Evolutionary conservation across 2,329 filamentous ascomycete genomes (phyloP).

Genomic region (Magnaporthiopsis incrustans): DNA sequence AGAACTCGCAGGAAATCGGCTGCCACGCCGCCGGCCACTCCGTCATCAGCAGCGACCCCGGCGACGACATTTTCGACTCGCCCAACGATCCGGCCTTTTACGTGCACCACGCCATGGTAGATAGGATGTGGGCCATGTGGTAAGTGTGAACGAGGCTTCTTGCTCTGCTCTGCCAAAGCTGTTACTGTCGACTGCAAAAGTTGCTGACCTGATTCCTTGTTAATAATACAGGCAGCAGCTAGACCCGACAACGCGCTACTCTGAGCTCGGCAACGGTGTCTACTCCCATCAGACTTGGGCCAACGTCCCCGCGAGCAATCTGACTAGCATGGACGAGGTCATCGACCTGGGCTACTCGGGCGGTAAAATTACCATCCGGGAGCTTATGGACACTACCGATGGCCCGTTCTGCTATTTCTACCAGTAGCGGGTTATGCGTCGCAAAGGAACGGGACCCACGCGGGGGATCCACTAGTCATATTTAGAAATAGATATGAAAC

Average conservation of each 20-base stretch:
- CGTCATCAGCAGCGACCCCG: slow-evolving; percentile 13
- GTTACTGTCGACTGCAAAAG: not conserved
- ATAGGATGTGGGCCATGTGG: slow-evolving; percentile 16
- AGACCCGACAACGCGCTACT: slow-evolving; percentile 14
- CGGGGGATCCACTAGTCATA: too few relatives aligned
- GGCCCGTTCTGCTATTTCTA: slow-evolving; percentile 24
- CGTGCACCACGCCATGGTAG: slow-evolving; percentile 17
- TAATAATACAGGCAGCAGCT: slow-evolving; percentile 14
- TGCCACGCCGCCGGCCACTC: slow-evolving; percentile 22
- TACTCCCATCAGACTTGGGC: slow-evolving; percentile 23
- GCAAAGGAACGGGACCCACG: too few relatives aligned
- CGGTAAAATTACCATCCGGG: slow-evolving; percentile 16
- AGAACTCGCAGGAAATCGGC: slow-evolving; percentile 19
- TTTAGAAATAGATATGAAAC: too few relatives aligned
- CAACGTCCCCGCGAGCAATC: slow-evolving; percentile 18
- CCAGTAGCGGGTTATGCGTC: too few relatives aligned
- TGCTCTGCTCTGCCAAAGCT: not conserved
- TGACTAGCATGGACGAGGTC: slow-evolving; percentile 17
- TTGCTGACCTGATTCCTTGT: not conserved
- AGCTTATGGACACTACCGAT: slow-evolving; percentile 21
- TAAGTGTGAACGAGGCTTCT: not conserved
- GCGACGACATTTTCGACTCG: slow-evolving; percentile 15
- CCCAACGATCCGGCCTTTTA: slow-evolving; percentile 19
- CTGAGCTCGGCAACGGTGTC: slow-evolving; percentile 17
- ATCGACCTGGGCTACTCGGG: slow-evolving; percentile 23